Evolutionary conservation across 768 basidiomycete species (phyloP), one percentile per base, ranked within the genome.

Genomic region (Suillus variegatus): DNA sequence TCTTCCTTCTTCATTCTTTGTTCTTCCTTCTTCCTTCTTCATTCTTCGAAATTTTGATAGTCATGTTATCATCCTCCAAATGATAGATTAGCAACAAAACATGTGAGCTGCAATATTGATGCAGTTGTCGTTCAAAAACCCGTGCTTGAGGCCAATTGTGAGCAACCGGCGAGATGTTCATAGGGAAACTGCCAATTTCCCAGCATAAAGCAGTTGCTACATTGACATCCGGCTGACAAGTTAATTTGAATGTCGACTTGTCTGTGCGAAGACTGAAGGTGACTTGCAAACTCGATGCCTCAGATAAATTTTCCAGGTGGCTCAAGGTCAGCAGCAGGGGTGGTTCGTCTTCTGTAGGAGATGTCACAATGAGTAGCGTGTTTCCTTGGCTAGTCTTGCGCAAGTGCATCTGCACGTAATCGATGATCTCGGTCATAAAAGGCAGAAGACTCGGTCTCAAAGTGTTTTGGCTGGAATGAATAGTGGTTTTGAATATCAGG

Each of bases 221-320:
- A 68, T 96, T 94, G 61, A 95, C 93, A 71, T 95, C 94, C 0
- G 94, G 94, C 66, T 89, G 88, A 69, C 97, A 98, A 1, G 92
- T 93, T 35, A 99, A 79, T 65, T 92, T 88, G 58, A 99, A 82
- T 63, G 85, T 88, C 0, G 97, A 98, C 72, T 90, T 86, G 72
- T 98, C 95, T 69, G 98, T 97, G 36, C 93, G 92, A 40, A 99
- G 82, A 70, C 93, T 94, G 78, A 97, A 87, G 66, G 86, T 91
- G 69, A 97, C 86, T 63, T 88, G 88, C 73, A 94, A 80, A 65
- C 85, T 82, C 22, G 78, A 63, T 18, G 75, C 62, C 47, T 76
- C 67, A 35, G 71, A 64, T 36, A 71, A 64, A 22, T 68, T 67
- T 13, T 66, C 49, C 8, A 61, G 38, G 2, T 64, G 62, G 6